Evolutionary conservation across 208 protist species (phyloP).

Genomic region (Endotrypanum monterogeii): DNA sequence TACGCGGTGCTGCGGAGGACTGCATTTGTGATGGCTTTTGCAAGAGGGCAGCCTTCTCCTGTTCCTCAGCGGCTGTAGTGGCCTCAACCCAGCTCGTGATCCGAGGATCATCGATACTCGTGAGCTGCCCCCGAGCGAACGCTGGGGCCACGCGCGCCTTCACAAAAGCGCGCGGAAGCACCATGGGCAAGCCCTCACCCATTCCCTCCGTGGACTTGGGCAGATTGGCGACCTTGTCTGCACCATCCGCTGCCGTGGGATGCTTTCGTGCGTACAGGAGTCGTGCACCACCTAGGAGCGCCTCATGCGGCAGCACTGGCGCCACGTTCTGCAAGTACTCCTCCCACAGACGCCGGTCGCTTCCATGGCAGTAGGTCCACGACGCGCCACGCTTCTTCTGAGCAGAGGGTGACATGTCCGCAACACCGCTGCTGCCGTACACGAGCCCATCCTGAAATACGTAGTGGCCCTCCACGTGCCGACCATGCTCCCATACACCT

Average conservation of each 20-base stretch:
- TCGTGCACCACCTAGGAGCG: constrained; percentile 53
- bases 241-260: not conserved
- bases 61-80: not conserved
- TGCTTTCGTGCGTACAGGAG: constrained; percentile 21
- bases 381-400: constrained; percentile 11
- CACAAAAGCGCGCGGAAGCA: constrained; percentile 59
- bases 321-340: constrained; percentile 84
- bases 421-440: constrained; percentile 35
- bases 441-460: constrained; percentile 87
- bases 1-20: not conserved
- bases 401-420: constrained; percentile 9
- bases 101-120: constrained; percentile 18
- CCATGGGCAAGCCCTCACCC: constrained; percentile 36
- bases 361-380: constrained; percentile 84
- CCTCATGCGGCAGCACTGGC: constrained; percentile 73
- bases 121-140: constrained; percentile 63
- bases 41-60: not conserved
- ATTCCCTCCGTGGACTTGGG: not conserved
- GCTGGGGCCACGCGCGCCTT: constrained; percentile 50
- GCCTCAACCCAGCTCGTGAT: constrained; percentile 21
- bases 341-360: constrained; percentile 83
- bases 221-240: not conserved
- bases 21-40: not conserved
- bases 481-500: constrained; percentile 81
- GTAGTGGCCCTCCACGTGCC: constrained; percentile 69